Conservation (phyloP, 495 filamentous ascomycete species). For the Podospora tetraspora region DNA sequence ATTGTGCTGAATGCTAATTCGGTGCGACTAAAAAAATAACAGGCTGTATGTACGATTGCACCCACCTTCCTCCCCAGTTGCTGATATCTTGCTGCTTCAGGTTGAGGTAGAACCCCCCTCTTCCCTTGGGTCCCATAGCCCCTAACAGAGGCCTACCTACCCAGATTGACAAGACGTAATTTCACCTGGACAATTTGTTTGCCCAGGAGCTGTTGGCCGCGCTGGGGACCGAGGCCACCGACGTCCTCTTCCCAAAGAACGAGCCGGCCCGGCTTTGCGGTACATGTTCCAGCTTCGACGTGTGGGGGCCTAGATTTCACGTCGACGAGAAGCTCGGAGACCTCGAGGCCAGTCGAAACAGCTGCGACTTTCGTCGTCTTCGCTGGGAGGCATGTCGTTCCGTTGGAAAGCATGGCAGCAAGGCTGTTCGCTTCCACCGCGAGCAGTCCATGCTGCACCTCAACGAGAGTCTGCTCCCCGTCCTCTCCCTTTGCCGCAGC, state of each 20-base stretch:
- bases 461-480: constrained; percentile 7
- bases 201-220: background rate
- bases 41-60: background rate
- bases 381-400: constrained; percentile 10
- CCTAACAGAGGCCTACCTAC: background rate
- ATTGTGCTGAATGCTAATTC: background rate
- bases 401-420: constrained; percentile 1
- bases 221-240: background rate
- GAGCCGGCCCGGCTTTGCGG: background rate
- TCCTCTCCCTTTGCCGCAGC: constrained; percentile 10
- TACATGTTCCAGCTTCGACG: constrained; percentile 3
- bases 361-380: constrained; percentile 21
- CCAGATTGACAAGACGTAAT: constrained; percentile 7
- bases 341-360: constrained; percentile 3
- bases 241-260: background rate
- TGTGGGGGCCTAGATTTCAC: constrained; percentile 4
- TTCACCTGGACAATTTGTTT: constrained; percentile 5
- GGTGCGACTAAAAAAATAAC: background rate
- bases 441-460: constrained; percentile 13
- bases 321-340: background rate
- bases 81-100: background rate
- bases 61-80: background rate
- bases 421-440: constrained; percentile 11
- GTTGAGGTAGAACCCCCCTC: background rate
- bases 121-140: background rate